Evolutionary conservation across 2,329 filamentous ascomycete genomes (phyloP).

Genomic region (Pseudocercospora fijiensis): DNA sequence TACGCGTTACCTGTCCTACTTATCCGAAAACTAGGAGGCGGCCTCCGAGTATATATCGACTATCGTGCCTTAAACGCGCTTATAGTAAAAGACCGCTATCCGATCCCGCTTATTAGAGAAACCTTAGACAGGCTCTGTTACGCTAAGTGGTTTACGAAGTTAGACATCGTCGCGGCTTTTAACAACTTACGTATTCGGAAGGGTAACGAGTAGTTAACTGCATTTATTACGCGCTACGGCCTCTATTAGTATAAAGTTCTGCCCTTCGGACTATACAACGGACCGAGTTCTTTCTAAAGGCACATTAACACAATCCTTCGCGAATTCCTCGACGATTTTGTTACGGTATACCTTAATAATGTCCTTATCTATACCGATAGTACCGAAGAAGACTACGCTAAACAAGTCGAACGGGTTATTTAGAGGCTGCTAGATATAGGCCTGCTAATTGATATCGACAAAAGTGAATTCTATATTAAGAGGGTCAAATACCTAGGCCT

Average conservation of each 20-base stretch:
- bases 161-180: neutral
- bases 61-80: slow-evolving; percentile 37
- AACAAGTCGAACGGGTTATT: slow-evolving; percentile 8
- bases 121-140: neutral
- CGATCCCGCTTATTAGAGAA: neutral
- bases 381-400: neutral
- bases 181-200: neutral
- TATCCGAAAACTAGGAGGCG: slow-evolving; percentile 23
- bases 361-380: slow-evolving; percentile 28
- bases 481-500: slow-evolving; percentile 29
- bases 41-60: slow-evolving; percentile 33
- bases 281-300: slow-evolving; percentile 8
- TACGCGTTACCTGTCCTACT: slow-evolving; percentile 19
- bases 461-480: slow-evolving; percentile 34
- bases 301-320: slow-evolving; percentile 29
- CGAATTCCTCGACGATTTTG: slow-evolving; percentile 27
- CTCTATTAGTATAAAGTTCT: neutral
- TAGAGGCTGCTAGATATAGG: neutral
- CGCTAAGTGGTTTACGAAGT: neutral
- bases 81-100: slow-evolving; percentile 34
- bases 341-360: slow-evolving; percentile 29
- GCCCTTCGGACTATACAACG: neutral
- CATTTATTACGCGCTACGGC: neutral
- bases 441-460: slow-evolving; percentile 23
- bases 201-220: neutral